Evolutionary conservation across 106 monocot species (phyloP).

Genomic region (Allium fistulosum): DNA sequence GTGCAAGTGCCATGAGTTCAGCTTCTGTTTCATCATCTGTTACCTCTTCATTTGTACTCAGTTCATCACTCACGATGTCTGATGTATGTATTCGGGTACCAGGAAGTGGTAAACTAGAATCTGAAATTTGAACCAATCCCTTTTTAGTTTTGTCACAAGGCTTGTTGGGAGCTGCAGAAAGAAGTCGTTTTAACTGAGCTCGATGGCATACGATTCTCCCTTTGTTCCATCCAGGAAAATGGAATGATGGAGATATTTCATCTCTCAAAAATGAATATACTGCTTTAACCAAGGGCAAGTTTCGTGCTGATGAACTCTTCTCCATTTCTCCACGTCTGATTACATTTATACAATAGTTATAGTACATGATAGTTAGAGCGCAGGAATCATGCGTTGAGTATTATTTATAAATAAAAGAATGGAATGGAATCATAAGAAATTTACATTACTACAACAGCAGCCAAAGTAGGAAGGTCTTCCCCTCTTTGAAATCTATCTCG

Average conservation of each 20-base stretch:
- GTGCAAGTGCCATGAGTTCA: constrained; percentile 29
- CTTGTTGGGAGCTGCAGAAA: constrained; percentile 13
- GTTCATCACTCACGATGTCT: constrained; percentile 11
- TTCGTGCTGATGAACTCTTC: constrained; percentile 48
- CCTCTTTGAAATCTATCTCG: constrained; percentile 34
- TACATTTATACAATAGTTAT: not conserved
- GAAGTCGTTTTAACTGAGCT: constrained; percentile 62
- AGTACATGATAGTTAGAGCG: not conserved
- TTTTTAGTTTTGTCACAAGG: constrained; percentile 11
- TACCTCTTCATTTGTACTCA: constrained; percentile 1
- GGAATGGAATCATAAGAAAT: not conserved
- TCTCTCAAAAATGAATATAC: constrained; percentile 70
- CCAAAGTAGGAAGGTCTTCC: constrained; percentile 75
- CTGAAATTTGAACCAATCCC: constrained; percentile 27
- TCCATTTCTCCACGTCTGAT: constrained; percentile 92
- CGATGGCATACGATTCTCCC: constrained; percentile 74
- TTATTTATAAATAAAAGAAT: not conserved
- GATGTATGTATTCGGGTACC: constrained; percentile 41
- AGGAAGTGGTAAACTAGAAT: constrained; percentile 37
- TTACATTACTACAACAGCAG: constrained; percentile 47
- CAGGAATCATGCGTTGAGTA: not conserved
- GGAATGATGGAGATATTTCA: constrained; percentile 54
- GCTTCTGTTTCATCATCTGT: constrained; percentile 14
- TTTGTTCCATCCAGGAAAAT: constrained; percentile 90
- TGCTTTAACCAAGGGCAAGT: constrained; percentile 56